phyloP scores from a whole-genome alignment of 345 rosid species.

The Euphorbia peplus region DNA sequence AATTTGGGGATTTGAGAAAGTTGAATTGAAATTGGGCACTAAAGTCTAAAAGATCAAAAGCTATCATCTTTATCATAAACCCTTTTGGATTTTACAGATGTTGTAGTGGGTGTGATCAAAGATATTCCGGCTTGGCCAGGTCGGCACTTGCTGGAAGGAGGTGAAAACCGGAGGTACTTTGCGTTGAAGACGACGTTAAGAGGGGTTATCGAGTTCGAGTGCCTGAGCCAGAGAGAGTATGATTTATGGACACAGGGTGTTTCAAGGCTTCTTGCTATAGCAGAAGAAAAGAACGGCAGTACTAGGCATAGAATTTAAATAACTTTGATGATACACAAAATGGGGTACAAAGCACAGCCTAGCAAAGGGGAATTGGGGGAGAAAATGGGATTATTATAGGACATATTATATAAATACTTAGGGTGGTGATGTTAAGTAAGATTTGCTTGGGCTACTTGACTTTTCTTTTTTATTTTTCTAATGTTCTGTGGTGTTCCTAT shows the following conservation, averaged over 20 bases:
- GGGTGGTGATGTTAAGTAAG: not conserved
- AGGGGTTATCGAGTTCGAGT: slow-evolving; percentile 78
- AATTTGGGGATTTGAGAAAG: slow-evolving; percentile 93
- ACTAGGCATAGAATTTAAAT: slow-evolving; percentile 53
- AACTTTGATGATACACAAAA: not conserved
- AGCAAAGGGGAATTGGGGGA: not conserved
- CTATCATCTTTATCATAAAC: slow-evolving; percentile 17
- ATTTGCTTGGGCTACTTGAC: slow-evolving; percentile 3
- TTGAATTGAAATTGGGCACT: slow-evolving; percentile 25
- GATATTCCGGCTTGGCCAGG: slow-evolving; percentile 87
- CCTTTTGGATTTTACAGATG: slow-evolving; percentile 48
- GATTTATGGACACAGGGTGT: slow-evolving; percentile 96
- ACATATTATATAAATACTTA: not conserved
- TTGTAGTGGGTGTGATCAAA: slow-evolving; percentile 65
- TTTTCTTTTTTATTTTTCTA: not conserved
- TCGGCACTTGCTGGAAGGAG: slow-evolving; percentile 79
- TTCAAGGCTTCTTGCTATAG: slow-evolving; percentile 64
- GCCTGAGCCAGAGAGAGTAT: slow-evolving; percentile 71
- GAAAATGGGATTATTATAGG: slow-evolving; percentile 1
- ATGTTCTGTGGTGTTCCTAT: not conserved
- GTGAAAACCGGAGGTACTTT: slow-evolving; percentile 72
- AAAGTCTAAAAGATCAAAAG: slow-evolving; percentile 50
- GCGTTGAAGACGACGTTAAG: slow-evolving; percentile 59
- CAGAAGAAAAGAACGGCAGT: slow-evolving; percentile 48
- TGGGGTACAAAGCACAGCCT: not conserved